Evolutionary conservation across 257 asterid genomes (phyloP), one percentile per base, ranked within the genome.

Genomic region (Schizonepeta tenuifolia): DNA sequence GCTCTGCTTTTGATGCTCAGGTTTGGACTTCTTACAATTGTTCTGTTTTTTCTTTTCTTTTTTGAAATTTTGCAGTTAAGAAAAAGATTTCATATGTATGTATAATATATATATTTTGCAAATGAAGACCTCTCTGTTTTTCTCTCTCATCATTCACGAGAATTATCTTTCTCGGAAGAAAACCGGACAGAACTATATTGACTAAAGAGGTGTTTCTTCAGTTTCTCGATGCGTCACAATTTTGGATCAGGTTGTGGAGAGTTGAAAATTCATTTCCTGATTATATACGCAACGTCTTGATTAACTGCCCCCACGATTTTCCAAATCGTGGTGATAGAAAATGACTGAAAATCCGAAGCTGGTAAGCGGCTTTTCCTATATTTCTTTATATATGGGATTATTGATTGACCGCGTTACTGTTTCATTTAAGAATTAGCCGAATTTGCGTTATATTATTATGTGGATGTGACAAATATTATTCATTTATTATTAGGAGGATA

Each of bases 321-420:
- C 68, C 74, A 10, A 26, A 66, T 66, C 70, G 47, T 40, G 80
- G 58, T 33, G 28, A 36, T n/a, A 58, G 73, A 70, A 59, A 79
- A 64, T 75, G 74, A 68, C 81, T 74, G 75, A 77, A 69, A 58
- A 50, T 71, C 44, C 81, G 66, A 81, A 74, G 77, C 54, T 71
- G 89, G 87, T 84, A 66, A 72, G 71, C 70, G 13, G 47, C 28
- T 64, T 28, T 74, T 22, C 36, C 15, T 4, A 18, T 47, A 22
- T 53, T 4, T 60, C 3, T 24, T 26, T 17, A 59, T 38, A 38
- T n/a, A 53, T 20, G 44, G 56, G 22, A 68, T 60, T 75, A 38
- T 22, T n/a, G 10, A 21, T 40, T 38, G 49, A 61, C 60, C 15
- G 11, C 35, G 28, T 15, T 36, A 76, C 78, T 82, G 83, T 77